A percentile compares a stretch with the other conserved stretches of the same genome.
phyloP scores from a whole-genome alignment of 2,329 filamentous ascomycete species.

The Fusarium keratoplasticum region DNA sequence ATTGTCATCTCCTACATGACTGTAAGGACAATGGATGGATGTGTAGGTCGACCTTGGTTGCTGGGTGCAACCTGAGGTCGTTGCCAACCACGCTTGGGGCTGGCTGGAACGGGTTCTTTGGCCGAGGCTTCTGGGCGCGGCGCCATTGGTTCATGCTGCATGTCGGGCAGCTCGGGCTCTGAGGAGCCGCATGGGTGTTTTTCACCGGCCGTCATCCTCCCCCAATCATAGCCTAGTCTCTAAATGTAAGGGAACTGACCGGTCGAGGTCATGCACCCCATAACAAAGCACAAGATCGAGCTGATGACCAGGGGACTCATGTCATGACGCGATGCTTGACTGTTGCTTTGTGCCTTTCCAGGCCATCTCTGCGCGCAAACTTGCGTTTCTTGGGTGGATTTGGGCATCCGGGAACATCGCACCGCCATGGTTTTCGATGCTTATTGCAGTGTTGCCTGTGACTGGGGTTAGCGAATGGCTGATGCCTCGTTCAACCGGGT shows the following conservation, averaged over 20 bases:
- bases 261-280: slow-evolving; percentile 36
- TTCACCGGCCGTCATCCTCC: slow-evolving; percentile 35
- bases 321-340: slow-evolving; percentile 52
- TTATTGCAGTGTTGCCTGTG: slow-evolving; percentile 57
- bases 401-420: slow-evolving; percentile 53
- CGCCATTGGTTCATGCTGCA: slow-evolving; percentile 33
- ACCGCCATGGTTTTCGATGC: slow-evolving; percentile 56
- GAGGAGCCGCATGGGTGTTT: slow-evolving; percentile 27
- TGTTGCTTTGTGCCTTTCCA: slow-evolving; percentile 55
- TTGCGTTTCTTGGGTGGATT: slow-evolving; percentile 56
- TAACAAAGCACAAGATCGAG: slow-evolving; percentile 25
- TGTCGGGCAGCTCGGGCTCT: slow-evolving; percentile 32
- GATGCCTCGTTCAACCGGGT: slow-evolving; percentile 3
- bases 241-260: slow-evolving; percentile 40
- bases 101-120: slow-evolving; percentile 13
- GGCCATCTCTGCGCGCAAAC: slow-evolving; percentile 56
- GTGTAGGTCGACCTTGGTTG: slow-evolving; percentile 17
- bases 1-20: slow-evolving; percentile 1
- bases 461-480: slow-evolving; percentile 30
- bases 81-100: slow-evolving; percentile 22
- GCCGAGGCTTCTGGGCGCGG: slow-evolving; percentile 26
- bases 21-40: slow-evolving; percentile 3
- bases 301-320: slow-evolving; percentile 34
- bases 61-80: slow-evolving; percentile 21
- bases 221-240: slow-evolving; percentile 37